Evolutionary conservation across 805 yeast species (phyloP), one percentile per base, ranked within the genome.

Genomic region (Kazachstania martiniae): DNA sequence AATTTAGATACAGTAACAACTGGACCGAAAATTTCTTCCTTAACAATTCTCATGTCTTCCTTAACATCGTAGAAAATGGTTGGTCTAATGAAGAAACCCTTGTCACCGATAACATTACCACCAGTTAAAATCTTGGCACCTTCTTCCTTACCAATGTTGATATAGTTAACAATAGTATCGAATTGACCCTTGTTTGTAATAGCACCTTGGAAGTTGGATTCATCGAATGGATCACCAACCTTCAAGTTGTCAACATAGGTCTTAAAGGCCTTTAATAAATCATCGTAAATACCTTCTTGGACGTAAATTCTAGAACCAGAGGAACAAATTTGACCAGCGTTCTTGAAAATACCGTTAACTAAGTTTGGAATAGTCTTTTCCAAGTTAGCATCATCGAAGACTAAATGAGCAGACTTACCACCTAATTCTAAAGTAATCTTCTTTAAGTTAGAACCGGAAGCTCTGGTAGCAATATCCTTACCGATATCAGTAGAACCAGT

Each of bases 401-500:
- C 76, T 49, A 80, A 68, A 55, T 78, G 76, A 49, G 87, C 82
- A 37, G 86, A 77, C 59, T 80, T 80, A 59, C 91, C 91, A 59
- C 91, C 91, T 49, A 79, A 68, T 62, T 80, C 91, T 59, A 80
- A 65, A 31, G 89, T 78, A 33, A 78, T 79, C 63, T 79, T 79
- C 70, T 80, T 80, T 65, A 79, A 66, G 61, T 70, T 70, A n/a
- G 82, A 64, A 41, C 72, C 68, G 39, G 84, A 78, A 49, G 84
- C 80, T 46, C 68, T 69, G 40, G 65, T 65, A 75, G 80, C 78
- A 42, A 80, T 77, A 49, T 62, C 64, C 56, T 73, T 76, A 61
- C 91, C 91, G 40, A 77, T 68, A 32, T 70, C 75, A 28, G 91
- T 80, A 18, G 87, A 79, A 53, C 91, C 91, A 34, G 91, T 80